phyloP scores from a whole-genome alignment of 73 alveolate species.

The Tetrahymena elliotti region DNA sequence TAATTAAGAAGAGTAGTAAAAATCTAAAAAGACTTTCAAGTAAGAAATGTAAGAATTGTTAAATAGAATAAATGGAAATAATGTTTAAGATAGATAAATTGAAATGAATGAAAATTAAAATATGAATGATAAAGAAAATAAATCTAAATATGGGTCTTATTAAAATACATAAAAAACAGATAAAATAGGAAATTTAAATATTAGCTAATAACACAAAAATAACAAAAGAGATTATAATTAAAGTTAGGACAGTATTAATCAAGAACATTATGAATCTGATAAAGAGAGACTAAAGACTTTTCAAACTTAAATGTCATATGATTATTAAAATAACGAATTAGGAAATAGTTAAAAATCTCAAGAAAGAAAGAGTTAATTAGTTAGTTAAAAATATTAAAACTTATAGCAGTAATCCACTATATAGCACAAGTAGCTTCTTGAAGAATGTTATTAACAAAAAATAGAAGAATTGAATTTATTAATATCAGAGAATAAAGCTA shows the following conservation, averaged over 20 bases:
- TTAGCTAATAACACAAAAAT: neutral
- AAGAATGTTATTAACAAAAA: neutral
- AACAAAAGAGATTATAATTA: neutral
- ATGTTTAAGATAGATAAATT: neutral
- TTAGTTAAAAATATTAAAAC: neutral
- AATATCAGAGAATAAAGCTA: neutral
- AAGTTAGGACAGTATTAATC: neutral
- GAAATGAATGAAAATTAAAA: neutral
- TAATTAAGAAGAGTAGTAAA: neutral
- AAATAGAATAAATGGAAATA: neutral
- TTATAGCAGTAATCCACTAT: neutral
- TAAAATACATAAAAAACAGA: neutral
- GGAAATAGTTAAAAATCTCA: neutral
- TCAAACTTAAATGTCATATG: neutral
- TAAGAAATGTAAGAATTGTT: neutral
- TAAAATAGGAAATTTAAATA: neutral
- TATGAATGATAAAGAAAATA: neutral
- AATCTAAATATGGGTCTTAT: neutral
- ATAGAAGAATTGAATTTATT: neutral
- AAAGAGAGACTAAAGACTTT: neutral
- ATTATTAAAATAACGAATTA: neutral
- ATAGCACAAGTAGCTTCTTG: neutral
- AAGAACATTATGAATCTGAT: neutral
- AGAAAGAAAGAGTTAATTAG: neutral
- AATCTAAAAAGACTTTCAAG: neutral